Percentiles rank a stretch among this genome's conserved stretches.
phyloP scores from a whole-genome alignment of 78 protist genomes.

The Salpingoeca rosetta region DNA sequence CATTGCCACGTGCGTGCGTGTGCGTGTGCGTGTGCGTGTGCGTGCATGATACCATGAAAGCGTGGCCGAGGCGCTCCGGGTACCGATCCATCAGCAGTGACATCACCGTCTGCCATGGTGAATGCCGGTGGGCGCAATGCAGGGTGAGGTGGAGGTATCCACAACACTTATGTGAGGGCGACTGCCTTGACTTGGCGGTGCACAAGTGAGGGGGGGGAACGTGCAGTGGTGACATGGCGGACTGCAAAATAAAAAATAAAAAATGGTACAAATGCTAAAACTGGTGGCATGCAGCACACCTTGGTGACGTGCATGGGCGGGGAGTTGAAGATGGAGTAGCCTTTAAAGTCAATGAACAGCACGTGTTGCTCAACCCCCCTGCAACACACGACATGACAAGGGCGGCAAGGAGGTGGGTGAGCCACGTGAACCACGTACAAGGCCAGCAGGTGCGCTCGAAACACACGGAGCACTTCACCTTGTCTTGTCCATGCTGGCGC shows the following conservation, averaged over 20 bases:
- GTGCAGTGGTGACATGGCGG: no score
- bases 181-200: no score
- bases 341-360: conserved; percentile 43
- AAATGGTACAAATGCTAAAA: no score
- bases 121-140: no score
- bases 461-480: no score
- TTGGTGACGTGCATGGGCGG: conserved; percentile 47
- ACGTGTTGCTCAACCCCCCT: conserved; percentile 42
- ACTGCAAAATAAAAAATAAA: no score
- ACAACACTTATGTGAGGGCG: no score
- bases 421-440: background rate
- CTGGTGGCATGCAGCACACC: no score
- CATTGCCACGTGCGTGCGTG: background rate
- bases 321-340: conserved; percentile 45
- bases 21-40: conserved; percentile 14
- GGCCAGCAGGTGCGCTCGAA: background rate
- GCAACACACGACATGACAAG: conserved; percentile 4
- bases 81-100: conserved; percentile 30
- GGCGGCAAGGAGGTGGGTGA: background rate
- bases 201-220: no score
- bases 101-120: no score
- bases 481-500: background rate
- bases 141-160: no score
- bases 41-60: conserved; percentile 26
- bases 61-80: conserved; percentile 57